These are phyloP conservation scores for Geranomyces michiganensis DNA, from an alignment of 192 early-diverging fungal species.

Conservation along the genomic window DNA sequence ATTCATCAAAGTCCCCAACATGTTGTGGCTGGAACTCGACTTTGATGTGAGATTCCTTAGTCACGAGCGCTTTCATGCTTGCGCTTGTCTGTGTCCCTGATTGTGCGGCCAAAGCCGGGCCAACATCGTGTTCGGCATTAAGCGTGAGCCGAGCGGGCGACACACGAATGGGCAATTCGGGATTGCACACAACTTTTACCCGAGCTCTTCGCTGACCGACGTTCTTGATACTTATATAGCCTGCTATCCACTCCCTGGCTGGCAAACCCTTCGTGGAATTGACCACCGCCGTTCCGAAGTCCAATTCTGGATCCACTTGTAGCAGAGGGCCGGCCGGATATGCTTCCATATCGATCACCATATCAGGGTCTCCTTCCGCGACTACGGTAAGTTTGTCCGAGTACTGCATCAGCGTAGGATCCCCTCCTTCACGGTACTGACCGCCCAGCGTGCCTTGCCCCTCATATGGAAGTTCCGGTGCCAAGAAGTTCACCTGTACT, in stretches of 20 bases:
- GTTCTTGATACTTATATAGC: conserved; percentile 28
- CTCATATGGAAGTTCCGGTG: background rate
- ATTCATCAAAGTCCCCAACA: conserved; percentile 29
- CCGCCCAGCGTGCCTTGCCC: background rate
- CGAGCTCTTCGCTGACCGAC: conserved; percentile 26
- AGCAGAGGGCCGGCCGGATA: conserved; percentile 38
- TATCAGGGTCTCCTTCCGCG: conserved; percentile 18
- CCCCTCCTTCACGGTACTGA: background rate
- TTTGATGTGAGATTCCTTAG: background rate
- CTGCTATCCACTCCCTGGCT: background rate
- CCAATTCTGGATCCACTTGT: conserved; percentile 26
- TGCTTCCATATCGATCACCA: conserved; percentile 39
- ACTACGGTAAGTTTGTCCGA: conserved; percentile 18
- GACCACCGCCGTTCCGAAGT: conserved; percentile 47
- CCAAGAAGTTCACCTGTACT: background rate
- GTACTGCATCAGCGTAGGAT: conserved; percentile 6
- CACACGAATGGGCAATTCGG: conserved; percentile 22
- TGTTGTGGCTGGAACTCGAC: conserved; percentile 37
- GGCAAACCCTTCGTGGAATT: background rate
- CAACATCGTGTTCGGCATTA: background rate
- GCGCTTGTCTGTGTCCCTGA: background rate
- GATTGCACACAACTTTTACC: conserved; percentile 16
- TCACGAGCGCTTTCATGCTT: background rate
- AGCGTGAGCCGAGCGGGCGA: conserved; percentile 1
- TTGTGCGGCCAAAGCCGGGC: background rate